Evolutionary conservation across 2,329 filamentous ascomycete species (phyloP).

Genomic region (Aureobasidium sp.): DNA sequence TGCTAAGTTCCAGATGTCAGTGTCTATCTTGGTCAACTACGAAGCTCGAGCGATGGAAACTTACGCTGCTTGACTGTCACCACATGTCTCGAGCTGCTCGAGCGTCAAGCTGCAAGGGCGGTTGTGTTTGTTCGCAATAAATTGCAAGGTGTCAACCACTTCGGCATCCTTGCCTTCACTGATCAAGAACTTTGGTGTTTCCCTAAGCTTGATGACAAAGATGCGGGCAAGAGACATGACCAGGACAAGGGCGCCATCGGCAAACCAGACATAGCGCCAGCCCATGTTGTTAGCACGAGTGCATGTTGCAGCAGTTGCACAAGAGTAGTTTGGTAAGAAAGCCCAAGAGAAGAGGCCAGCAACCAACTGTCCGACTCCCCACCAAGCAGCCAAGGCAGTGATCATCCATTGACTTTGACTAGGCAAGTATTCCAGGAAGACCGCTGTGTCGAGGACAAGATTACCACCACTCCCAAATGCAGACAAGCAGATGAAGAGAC

Average conservation of each 20-base stretch:
- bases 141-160: slow-evolving; percentile 43
- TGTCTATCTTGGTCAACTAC: not conserved
- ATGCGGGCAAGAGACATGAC: slow-evolving; percentile 48
- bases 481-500: slow-evolving; percentile 55
- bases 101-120: slow-evolving; percentile 47
- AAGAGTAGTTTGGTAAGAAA: slow-evolving; percentile 46
- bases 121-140: slow-evolving; percentile 47
- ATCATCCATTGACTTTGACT: slow-evolving; percentile 57
- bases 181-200: slow-evolving; percentile 53
- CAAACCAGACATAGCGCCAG: slow-evolving; percentile 53
- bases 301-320: slow-evolving; percentile 39
- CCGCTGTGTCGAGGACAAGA: slow-evolving; percentile 55
- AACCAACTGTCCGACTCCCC: slow-evolving; percentile 46
- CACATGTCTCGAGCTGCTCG: slow-evolving; percentile 43
- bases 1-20: not conserved
- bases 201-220: slow-evolving; percentile 46
- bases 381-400: slow-evolving; percentile 55
- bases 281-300: slow-evolving; percentile 48
- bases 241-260: slow-evolving; percentile 48
- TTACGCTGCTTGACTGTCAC: slow-evolving; percentile 24
- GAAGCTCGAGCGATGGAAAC: not conserved
- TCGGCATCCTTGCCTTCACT: slow-evolving; percentile 47
- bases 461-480: slow-evolving; percentile 61
- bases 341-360: slow-evolving; percentile 51
- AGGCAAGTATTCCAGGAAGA: slow-evolving; percentile 53